phyloP scores from a whole-genome alignment of 169 alveolate genomes.

The Plasmodium malariae region DNA sequence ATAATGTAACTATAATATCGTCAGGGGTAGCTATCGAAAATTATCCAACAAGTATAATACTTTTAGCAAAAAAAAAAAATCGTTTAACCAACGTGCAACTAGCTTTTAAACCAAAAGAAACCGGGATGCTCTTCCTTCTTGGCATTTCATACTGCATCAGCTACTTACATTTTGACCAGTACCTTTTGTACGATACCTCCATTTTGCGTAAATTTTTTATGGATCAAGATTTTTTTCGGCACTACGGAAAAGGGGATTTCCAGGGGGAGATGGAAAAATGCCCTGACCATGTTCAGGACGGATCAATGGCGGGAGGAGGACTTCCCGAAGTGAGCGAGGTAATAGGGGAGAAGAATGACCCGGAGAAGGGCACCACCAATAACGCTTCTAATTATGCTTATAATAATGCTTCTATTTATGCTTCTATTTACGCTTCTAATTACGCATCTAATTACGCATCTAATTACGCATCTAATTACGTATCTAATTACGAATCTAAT shows the following conservation, averaged over 20 bases:
- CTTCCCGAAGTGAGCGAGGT: no score
- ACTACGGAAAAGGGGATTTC: not conserved
- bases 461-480: no score
- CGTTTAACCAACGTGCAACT: slow-evolving; percentile 26
- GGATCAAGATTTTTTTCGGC: not conserved
- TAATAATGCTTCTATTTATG: no score
- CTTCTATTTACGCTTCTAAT: no score
- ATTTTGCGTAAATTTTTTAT: slow-evolving; percentile 9
- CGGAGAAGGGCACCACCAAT: no score
- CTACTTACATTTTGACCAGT: slow-evolving; percentile 39
- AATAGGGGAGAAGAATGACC: no score
- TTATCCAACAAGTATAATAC: slow-evolving; percentile 37
- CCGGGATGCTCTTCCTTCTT: slow-evolving; percentile 41
- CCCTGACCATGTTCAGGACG: no score
- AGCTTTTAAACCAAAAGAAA: slow-evolving; percentile 63
- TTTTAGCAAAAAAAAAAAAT: slow-evolving; percentile 52
- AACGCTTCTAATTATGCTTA: no score
- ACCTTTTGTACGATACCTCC: slow-evolving; percentile 40
- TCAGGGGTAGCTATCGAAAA: slow-evolving; percentile 56
- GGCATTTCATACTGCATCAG: slow-evolving; percentile 73
- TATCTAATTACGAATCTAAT: no score
- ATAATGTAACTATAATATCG: slow-evolving; percentile 35
- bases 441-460: no score
- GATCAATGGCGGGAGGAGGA: no score
- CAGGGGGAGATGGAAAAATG: not conserved